A percentile compares a stretch with the other conserved stretches of the same genome.
These are phyloP conservation scores for Trichoderma semiorbis DNA, from an alignment of 2,329 filamentous ascomycete genomes.

Conservation along the genomic window DNA sequence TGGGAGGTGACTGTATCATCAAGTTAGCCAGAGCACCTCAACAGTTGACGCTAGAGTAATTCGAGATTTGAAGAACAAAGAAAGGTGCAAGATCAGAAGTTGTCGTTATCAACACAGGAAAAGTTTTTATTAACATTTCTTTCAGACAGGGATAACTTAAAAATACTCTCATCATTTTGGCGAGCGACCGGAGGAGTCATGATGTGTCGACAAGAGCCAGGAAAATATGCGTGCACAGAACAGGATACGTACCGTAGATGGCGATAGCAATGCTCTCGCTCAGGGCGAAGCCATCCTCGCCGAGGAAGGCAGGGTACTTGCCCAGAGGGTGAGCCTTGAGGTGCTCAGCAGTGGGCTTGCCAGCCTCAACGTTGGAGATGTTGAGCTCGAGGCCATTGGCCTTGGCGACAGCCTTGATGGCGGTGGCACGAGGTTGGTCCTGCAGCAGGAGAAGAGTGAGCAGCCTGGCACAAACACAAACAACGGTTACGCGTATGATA, in stretches of 20 bases:
- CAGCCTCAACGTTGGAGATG: slow-evolving; percentile 67
- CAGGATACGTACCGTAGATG: slow-evolving; percentile 80
- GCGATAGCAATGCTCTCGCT: slow-evolving; percentile 91
- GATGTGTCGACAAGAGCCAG: slow-evolving; percentile 9
- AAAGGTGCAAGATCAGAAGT: slow-evolving; percentile 63
- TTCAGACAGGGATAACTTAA: slow-evolving; percentile 99
- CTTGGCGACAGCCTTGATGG: slow-evolving; percentile 91
- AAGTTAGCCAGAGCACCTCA: slow-evolving; percentile 30
- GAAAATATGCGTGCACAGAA: slow-evolving; percentile 20
- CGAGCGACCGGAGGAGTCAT: background rate
- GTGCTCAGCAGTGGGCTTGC: slow-evolving; percentile 70
- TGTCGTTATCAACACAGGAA: slow-evolving; percentile 82
- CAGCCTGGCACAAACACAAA: slow-evolving; percentile 19
- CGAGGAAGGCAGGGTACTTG: slow-evolving; percentile 91
- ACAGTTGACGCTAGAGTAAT: slow-evolving; percentile 19
- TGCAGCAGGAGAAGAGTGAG: slow-evolving; percentile 40
- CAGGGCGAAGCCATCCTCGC: slow-evolving; percentile 85
- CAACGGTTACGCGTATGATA: slow-evolving; percentile 17
- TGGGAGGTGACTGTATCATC: slow-evolving; percentile 79
- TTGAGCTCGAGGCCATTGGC: slow-evolving; percentile 94
- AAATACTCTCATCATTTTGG: slow-evolving; percentile 65
- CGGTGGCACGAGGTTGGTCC: slow-evolving; percentile 86
- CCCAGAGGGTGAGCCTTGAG: slow-evolving; percentile 79
- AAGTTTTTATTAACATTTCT: slow-evolving; percentile 20
- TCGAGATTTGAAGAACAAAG: slow-evolving; percentile 28